phyloP scores from a whole-genome alignment of 441 rosid genomes.

The Brassica balearica region DNA sequence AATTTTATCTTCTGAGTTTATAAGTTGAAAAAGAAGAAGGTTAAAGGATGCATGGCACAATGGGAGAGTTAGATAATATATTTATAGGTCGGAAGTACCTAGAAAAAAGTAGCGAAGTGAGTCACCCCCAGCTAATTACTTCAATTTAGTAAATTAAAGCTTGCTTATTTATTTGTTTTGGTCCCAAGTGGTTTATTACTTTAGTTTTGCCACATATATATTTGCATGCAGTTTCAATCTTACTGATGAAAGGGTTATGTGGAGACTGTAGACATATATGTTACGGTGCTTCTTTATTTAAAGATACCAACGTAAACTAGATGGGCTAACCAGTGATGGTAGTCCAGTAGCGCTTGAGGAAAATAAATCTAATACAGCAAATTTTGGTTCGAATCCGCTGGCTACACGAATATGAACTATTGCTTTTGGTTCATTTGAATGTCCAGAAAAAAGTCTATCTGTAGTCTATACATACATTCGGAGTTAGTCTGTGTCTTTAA shows the following conservation, averaged over 20 bases:
- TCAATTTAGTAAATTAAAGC: slow-evolving; percentile 5
- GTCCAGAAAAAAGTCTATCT: too few relatives aligned
- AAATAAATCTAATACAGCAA: too few relatives aligned
- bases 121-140: not conserved
- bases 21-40: slow-evolving; percentile 10
- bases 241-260: not conserved
- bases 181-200: slow-evolving; percentile 11
- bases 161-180: not conserved
- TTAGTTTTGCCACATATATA: slow-evolving; percentile 19
- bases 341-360: too few relatives aligned
- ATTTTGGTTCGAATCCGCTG: too few relatives aligned
- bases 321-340: too few relatives aligned
- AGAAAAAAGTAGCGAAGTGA: slow-evolving; percentile 28
- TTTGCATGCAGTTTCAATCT: slow-evolving; percentile 13
- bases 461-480: too few relatives aligned
- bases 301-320: too few relatives aligned
- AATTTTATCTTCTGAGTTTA: slow-evolving; percentile 6
- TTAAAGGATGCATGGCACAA: slow-evolving; percentile 21
- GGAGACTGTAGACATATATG: not conserved
- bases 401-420: too few relatives aligned
- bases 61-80: slow-evolving; percentile 35
- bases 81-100: slow-evolving; percentile 39
- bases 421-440: too few relatives aligned
- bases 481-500: too few relatives aligned
- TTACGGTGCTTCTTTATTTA: too few relatives aligned